Evolutionary conservation across 768 basidiomycete genomes (phyloP).

Genomic region (Termitomyces sp.): DNA sequence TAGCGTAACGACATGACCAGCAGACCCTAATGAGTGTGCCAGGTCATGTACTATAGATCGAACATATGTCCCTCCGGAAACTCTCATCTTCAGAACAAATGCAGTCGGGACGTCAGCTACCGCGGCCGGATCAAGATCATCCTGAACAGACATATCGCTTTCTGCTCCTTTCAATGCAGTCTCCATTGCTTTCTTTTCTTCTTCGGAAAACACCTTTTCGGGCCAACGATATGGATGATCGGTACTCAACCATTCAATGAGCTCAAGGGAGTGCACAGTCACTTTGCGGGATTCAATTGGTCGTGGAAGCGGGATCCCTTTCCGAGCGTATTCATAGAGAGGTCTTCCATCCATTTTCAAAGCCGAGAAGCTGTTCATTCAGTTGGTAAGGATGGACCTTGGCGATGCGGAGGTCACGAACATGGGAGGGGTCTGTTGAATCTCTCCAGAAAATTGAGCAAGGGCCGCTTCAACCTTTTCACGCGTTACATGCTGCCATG

Average conservation of each 20-base stretch:
- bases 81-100: constrained; percentile 87
- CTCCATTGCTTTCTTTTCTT: constrained; percentile 66
- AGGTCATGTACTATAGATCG: constrained; percentile 94
- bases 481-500: constrained; percentile 80
- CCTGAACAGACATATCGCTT: constrained; percentile 29
- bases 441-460: constrained; percentile 75
- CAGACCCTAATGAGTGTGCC: constrained; percentile 74
- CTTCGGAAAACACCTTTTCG: constrained; percentile 55
- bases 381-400: not conserved
- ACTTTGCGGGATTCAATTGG: constrained; percentile 87
- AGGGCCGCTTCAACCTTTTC: constrained; percentile 68
- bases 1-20: constrained; percentile 90
- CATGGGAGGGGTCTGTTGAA: constrained; percentile 91
- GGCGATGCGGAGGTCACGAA: constrained; percentile 27
- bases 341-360: constrained; percentile 98
- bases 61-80: constrained; percentile 96
- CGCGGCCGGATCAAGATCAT: constrained; percentile 27
- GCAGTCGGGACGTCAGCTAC: constrained; percentile 51
- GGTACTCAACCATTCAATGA: constrained; percentile 71
- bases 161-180: constrained; percentile 52
- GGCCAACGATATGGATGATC: constrained; percentile 81
- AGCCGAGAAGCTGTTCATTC: constrained; percentile 76
- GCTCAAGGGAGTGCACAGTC: constrained; percentile 73
- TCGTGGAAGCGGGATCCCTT: constrained; percentile 85
- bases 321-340: constrained; percentile 91